These are phyloP conservation scores for Cercophora scortea DNA, from an alignment of 495 filamentous ascomycete species.

Conservation along the genomic window DNA sequence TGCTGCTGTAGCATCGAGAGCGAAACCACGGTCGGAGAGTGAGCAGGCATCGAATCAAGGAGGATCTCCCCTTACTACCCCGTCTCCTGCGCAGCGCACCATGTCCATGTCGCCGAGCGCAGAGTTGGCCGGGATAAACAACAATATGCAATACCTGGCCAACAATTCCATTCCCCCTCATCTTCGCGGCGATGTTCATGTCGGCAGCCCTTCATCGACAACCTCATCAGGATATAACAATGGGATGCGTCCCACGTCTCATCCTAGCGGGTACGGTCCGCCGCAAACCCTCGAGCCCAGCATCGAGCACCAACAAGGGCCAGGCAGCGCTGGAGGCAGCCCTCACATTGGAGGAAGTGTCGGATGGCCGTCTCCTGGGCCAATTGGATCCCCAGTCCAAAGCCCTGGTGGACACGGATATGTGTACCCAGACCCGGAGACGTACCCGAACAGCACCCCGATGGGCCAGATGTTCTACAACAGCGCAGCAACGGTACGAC, in stretches of 20 bases:
- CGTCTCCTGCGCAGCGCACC: conserved; percentile 72
- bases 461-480: conserved; percentile 60
- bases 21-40: conserved; percentile 57
- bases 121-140: conserved; percentile 65
- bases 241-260: conserved; percentile 56
- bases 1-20: conserved; percentile 49
- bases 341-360: conserved; percentile 63
- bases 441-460: conserved; percentile 44
- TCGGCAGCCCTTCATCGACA: conserved; percentile 58
- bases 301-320: conserved; percentile 61
- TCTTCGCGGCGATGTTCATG: conserved; percentile 62
- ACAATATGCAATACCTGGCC: conserved; percentile 65
- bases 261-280: conserved; percentile 71
- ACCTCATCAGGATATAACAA: conserved; percentile 57
- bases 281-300: conserved; percentile 86
- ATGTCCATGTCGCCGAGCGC: conserved; percentile 72
- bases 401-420: conserved; percentile 48
- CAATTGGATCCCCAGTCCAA: conserved; percentile 58
- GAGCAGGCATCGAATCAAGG: conserved; percentile 71
- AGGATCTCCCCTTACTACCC: conserved; percentile 75
- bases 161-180: conserved; percentile 72
- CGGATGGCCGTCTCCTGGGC: conserved; percentile 68
- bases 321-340: conserved; percentile 58
- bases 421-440: conserved; percentile 62
- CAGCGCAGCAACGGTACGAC: conserved; percentile 46